These are phyloP conservation scores for Aspergillus japonicus DNA, from an alignment of 2,329 filamentous ascomycete genomes.

Conservation along the genomic window DNA sequence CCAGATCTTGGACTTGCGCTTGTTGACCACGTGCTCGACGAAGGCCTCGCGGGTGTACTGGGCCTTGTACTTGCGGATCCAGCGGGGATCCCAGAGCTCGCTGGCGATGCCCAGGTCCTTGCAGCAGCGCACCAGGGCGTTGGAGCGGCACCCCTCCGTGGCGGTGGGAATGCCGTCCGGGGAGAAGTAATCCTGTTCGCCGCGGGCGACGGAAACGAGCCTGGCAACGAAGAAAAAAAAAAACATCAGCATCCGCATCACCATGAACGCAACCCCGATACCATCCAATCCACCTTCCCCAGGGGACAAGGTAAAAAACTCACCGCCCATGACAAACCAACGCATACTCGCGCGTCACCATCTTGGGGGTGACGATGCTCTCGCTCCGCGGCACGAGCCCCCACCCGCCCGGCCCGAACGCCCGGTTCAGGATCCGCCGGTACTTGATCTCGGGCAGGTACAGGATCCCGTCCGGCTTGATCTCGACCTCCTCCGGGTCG, in stretches of 20 bases:
- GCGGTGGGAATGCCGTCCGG: conserved; percentile 89
- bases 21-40: conserved; percentile 82
- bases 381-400: conserved; percentile 86
- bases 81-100: conserved; percentile 94
- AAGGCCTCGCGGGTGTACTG: conserved; percentile 74
- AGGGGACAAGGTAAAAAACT: conserved; percentile 3
- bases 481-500: conserved; percentile 75
- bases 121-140: conserved; percentile 96
- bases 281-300: background rate
- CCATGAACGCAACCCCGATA: background rate
- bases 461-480: conserved; percentile 95
- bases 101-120: conserved; percentile 94
- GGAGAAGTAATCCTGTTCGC: conserved; percentile 91
- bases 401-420: conserved; percentile 95
- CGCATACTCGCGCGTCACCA: conserved; percentile 87
- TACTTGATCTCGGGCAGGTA: conserved; percentile 99
- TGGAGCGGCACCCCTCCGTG: conserved; percentile 95
- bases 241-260: conserved; percentile 1
- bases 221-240: conserved; percentile 48
- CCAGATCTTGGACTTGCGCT: conserved; percentile 88
- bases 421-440: conserved; percentile 79
- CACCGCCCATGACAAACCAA: conserved; percentile 85
- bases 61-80: conserved; percentile 78
- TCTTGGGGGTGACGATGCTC: conserved; percentile 76
- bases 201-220: conserved; percentile 86